Conservation (phyloP, 495 filamentous ascomycete genomes). For the Collariella sp. region DNA sequence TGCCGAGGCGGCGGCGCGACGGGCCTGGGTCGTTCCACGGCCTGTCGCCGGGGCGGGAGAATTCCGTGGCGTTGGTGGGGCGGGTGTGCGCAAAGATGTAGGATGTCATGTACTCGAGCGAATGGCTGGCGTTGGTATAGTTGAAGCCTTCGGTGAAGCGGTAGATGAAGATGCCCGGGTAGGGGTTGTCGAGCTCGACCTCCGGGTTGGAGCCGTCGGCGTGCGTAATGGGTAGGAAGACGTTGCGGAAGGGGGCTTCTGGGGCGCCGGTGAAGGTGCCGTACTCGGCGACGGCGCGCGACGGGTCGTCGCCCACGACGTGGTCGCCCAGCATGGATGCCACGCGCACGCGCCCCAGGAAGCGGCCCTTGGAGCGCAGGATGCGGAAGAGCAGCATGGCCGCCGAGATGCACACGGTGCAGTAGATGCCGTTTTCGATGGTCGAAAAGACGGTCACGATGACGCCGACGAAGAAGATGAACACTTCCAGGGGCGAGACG, state of each 20-base stretch:
- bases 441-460: constrained; percentile 78
- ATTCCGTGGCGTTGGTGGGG: constrained; percentile 60
- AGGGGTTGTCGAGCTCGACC: constrained; percentile 67
- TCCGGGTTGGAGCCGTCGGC: constrained; percentile 85
- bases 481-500: constrained; percentile 77
- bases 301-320: constrained; percentile 54
- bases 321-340: constrained; percentile 85
- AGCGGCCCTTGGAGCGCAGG: constrained; percentile 75
- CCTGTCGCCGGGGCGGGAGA: constrained; percentile 64
- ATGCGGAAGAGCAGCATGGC: constrained; percentile 80
- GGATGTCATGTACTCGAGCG: constrained; percentile 69
- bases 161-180: constrained; percentile 96
- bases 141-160: constrained; percentile 95
- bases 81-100: constrained; percentile 71
- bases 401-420: constrained; percentile 64
- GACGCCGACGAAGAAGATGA: constrained; percentile 93
- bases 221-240: constrained; percentile 88
- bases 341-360: constrained; percentile 81
- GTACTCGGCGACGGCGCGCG: constrained; percentile 29
- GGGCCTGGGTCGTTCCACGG: constrained; percentile 96
- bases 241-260: constrained; percentile 47
- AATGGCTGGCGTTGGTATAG: constrained; percentile 90
- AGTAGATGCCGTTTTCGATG: constrained; percentile 92
- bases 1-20: constrained; percentile 34
- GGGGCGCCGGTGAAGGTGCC: constrained; percentile 40